Percentiles rank a stretch among this genome's conserved stretches.
These are phyloP conservation scores for Rhizophlyctis rosea DNA, from an alignment of 192 early-diverging fungal genomes.

Conservation along the genomic window DNA sequence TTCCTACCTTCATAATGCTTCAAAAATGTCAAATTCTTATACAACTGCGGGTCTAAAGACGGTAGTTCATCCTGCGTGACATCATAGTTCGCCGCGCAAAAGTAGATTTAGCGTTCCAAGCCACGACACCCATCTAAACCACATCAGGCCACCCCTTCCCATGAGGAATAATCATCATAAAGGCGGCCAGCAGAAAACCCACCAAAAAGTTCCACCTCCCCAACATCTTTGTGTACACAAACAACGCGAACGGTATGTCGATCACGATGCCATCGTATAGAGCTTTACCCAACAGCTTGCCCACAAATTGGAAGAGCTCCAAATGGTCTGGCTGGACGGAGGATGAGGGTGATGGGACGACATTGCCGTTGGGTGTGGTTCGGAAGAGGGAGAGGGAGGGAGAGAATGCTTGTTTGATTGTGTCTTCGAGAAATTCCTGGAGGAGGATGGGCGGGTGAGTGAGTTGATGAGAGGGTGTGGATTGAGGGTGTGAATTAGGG, in stretches of 20 bases:
- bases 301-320: slow-evolving; percentile 42
- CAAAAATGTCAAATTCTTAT: slow-evolving; percentile 46
- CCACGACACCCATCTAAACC: slow-evolving; percentile 9
- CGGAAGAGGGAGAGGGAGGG: slow-evolving; percentile 36
- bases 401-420: slow-evolving; percentile 41
- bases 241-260: slow-evolving; percentile 48
- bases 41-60: too few species aligned
- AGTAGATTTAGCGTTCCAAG: too few species aligned
- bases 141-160: background rate
- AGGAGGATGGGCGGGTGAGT: slow-evolving; percentile 47
- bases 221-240: slow-evolving; percentile 48
- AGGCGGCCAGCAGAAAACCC: too few species aligned
- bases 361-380: slow-evolving; percentile 38
- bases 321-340: slow-evolving; percentile 42
- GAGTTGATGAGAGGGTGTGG: slow-evolving; percentile 31
- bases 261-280: slow-evolving; percentile 52
- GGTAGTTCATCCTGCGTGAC: background rate
- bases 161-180: background rate
- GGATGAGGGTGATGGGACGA: slow-evolving; percentile 32
- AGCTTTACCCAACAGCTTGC: slow-evolving; percentile 42
- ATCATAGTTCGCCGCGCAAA: too few species aligned
- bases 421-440: slow-evolving; percentile 46
- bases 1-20: slow-evolving; percentile 41
- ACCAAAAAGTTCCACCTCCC: slow-evolving; percentile 34
- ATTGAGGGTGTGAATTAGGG: background rate